Conservation (phyloP, 768 basidiomycete genomes). For the Termitomyces eurrhizus region DNA sequence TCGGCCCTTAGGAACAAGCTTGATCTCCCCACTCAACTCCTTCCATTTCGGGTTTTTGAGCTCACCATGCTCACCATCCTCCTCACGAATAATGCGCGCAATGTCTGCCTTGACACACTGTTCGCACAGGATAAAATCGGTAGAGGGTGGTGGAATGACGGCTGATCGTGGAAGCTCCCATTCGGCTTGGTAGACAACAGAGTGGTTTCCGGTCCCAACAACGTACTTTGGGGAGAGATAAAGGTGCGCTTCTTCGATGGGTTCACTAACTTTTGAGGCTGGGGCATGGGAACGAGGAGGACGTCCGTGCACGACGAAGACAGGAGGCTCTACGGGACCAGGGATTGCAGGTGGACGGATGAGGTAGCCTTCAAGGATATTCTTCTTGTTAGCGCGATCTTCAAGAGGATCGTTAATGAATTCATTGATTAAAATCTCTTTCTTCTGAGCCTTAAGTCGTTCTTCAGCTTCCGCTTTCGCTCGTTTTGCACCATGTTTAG, state of each 20-base stretch:
- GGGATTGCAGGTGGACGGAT: constrained; percentile 3
- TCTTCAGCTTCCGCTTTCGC: neutral
- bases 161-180: constrained; percentile 24
- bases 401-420: neutral
- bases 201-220: constrained; percentile 49
- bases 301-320: constrained; percentile 26
- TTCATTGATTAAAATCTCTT: neutral
- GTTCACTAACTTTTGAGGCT: neutral
- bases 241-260: constrained; percentile 41
- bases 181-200: constrained; percentile 44
- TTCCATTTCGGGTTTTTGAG: constrained; percentile 14
- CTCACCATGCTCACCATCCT: constrained; percentile 22
- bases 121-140: constrained; percentile 26
- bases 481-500: constrained; percentile 5
- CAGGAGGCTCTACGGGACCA: constrained; percentile 17
- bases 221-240: constrained; percentile 35
- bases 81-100: constrained; percentile 17
- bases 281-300: constrained; percentile 11
- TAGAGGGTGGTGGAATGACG: constrained; percentile 1
- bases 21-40: constrained; percentile 9
- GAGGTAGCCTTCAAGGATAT: constrained; percentile 6
- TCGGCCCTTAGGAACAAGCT: neutral
- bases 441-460: neutral
- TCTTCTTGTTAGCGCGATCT: neutral
- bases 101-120: constrained; percentile 34